Percentiles rank a stretch among this genome's conserved stretches.
Evolutionary conservation across 2,329 filamentous ascomycete species (phyloP).

Genomic region (Penicillium sp.): DNA sequence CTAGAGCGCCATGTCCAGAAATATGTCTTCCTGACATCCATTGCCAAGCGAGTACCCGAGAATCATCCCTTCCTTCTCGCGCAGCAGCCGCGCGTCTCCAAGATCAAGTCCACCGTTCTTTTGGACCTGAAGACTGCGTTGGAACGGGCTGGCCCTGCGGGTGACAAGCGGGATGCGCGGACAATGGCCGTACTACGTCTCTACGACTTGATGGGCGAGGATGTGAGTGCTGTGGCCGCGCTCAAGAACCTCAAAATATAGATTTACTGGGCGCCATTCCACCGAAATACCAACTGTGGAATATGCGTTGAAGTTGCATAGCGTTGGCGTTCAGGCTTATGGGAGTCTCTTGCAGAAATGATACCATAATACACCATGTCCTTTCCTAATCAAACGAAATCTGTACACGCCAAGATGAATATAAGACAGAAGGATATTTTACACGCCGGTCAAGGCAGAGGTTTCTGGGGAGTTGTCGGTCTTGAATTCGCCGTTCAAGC

Average conservation of each 20-base stretch:
- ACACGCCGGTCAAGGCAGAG: constrained; percentile 47
- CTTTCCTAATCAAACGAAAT: constrained; percentile 46
- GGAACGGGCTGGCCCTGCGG: constrained; percentile 54
- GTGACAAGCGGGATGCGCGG: constrained; percentile 38
- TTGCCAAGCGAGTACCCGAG: constrained; percentile 54
- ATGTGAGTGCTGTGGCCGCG: constrained; percentile 59
- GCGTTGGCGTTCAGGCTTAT: constrained; percentile 47
- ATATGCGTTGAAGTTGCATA: constrained; percentile 34
- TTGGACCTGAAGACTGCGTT: constrained; percentile 66
- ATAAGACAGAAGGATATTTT: constrained; percentile 49
- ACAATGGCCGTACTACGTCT: constrained; percentile 60
- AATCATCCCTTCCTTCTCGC: constrained; percentile 65
- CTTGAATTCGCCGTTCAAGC: constrained; percentile 76
- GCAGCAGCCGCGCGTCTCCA: constrained; percentile 58
- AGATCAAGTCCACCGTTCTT: constrained; percentile 63
- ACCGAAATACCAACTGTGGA: neutral
- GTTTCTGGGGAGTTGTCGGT: constrained; percentile 60
- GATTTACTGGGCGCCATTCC: constrained; percentile 3
- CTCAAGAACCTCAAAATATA: constrained; percentile 50
- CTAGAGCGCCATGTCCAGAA: constrained; percentile 59
- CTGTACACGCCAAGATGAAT: constrained; percentile 38
- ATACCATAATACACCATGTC: constrained; percentile 46
- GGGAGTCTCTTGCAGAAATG: constrained; percentile 29
- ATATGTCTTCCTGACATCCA: constrained; percentile 57
- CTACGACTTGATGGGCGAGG: constrained; percentile 63